Percentiles rank a stretch among this genome's conserved stretches.
These are phyloP conservation scores for Aspergillus sclerotiicarbonarius DNA, from an alignment of 495 filamentous ascomycete species.

Conservation along the genomic window DNA sequence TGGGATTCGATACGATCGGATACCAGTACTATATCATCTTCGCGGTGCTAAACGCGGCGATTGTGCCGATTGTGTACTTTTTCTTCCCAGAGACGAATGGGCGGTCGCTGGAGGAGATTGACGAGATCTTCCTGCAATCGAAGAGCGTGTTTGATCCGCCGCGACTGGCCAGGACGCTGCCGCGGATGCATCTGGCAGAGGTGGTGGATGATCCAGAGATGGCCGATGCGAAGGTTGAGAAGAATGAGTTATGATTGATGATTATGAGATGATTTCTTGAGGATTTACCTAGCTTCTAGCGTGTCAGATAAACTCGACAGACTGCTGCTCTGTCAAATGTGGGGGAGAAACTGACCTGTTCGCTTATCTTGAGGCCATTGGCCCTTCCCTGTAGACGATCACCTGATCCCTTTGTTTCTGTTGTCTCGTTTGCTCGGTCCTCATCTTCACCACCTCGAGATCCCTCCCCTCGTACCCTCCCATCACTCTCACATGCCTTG, in stretches of 20 bases:
- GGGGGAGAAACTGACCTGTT: too few species aligned
- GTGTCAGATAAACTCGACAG: too few species aligned
- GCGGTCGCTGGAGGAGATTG: conserved; percentile 73
- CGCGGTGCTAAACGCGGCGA: conserved; percentile 45
- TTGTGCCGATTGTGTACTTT: conserved; percentile 53
- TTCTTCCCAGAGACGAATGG: conserved; percentile 57
- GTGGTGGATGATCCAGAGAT: conserved; percentile 11
- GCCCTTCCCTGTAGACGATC: too few species aligned
- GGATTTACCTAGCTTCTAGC: too few species aligned
- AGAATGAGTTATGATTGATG: conserved; percentile 1
- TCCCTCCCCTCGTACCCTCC: too few species aligned
- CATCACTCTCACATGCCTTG: too few species aligned
- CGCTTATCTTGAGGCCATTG: not conserved
- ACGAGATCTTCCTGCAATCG: conserved; percentile 58
- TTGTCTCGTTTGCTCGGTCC: too few species aligned
- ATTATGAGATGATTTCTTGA: too few species aligned
- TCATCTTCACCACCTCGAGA: too few species aligned
- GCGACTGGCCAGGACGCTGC: conserved; percentile 29
- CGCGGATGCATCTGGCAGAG: conserved; percentile 21
- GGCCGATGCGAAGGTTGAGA: conserved; percentile 5
- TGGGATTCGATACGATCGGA: conserved; percentile 44
- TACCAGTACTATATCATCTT: conserved; percentile 52
- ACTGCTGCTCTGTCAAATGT: too few species aligned
- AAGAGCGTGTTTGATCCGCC: conserved; percentile 31
- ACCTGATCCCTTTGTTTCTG: too few species aligned